A percentile compares a stretch with the other conserved stretches of the same genome.
Evolutionary conservation across 345 rosid genomes (phyloP).

Genomic region (Chamaenerion angustifolium): DNA sequence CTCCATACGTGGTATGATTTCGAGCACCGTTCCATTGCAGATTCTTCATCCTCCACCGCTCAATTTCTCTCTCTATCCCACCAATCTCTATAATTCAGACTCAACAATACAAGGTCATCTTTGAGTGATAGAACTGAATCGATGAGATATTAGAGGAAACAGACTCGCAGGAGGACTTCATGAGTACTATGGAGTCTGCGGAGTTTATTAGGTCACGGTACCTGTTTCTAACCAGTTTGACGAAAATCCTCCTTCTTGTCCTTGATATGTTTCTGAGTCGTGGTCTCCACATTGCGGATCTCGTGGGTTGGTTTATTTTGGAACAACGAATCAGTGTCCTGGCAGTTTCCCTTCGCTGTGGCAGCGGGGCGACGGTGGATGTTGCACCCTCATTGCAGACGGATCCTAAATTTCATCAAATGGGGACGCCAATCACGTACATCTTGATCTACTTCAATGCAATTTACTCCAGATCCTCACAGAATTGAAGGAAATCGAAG

Average conservation of each 20-base stretch:
- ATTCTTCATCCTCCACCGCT: no score
- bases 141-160: constrained; percentile 58
- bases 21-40: no score
- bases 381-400: constrained; percentile 5
- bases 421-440: neutral
- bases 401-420: neutral
- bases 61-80: no score
- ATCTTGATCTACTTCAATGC: no score
- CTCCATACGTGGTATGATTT: no score
- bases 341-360: constrained; percentile 34
- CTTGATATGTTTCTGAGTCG: constrained; percentile 64
- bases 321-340: constrained; percentile 81
- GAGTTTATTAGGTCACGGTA: constrained; percentile 93
- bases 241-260: constrained; percentile 94
- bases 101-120: no score
- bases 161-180: constrained; percentile 71
- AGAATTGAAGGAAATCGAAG: neutral
- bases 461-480: constrained; percentile 1
- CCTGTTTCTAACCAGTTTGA: constrained; percentile 71
- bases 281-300: constrained; percentile 63
- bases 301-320: constrained; percentile 59
- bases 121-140: no score
- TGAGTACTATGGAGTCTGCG: constrained; percentile 75
- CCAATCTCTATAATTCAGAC: no score
- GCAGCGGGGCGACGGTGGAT: constrained; percentile 1